Base-by-base conservation (phyloP, 345 rosid species). In the Punica granatum region DNA sequence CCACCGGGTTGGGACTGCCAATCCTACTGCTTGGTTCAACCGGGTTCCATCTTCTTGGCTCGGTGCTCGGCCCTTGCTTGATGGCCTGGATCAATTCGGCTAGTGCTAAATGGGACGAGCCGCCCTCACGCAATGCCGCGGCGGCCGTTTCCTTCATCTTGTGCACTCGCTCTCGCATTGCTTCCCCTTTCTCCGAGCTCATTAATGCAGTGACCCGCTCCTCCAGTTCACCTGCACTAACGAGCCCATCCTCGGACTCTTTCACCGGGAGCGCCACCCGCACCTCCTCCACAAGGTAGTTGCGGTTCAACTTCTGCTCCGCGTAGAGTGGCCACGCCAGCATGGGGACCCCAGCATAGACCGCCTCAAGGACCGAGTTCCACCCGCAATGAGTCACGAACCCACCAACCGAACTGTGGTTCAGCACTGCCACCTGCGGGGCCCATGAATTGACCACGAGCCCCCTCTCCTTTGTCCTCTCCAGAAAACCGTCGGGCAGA, bases 291-390 rank as follows among this genome's bases (percentile, higher is more conserved):
- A 80, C 78, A 18, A 75, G 6, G 4, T 73, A 12, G n/a, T n/a
- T 35, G 67, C 59, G 64, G 5, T 69, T 70, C 60, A 77, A 25
- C 68, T 21, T 75, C 48, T 89, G 96, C 69, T 89, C 92, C 0
- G 79, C 82, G 49, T 78, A 63, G 32, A 83, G 16, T 15, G 96
- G 96, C 89, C 90, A 85, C 0, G 83, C 67, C 6, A 85, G 76
- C 0, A 70, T 73, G 0, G 89, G 96, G 19, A 84, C 85, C 1
- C 84, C 90, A 9, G 76, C 81, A 84, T 86, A 78, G 31, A 87
- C n/a, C n/a, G 84, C 78, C 73, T 89, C 92, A 3, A 86, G 39
- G 0, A 26, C 72, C 0, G 96, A 89, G 63, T 86, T 85, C 92
- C 92, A 86, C 2, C 90, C 90, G 16, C 91, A 82, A 28, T 88